Evolutionary conservation across 495 filamentous ascomycete genomes (phyloP).

Genomic region (Daldinia grandis): DNA sequence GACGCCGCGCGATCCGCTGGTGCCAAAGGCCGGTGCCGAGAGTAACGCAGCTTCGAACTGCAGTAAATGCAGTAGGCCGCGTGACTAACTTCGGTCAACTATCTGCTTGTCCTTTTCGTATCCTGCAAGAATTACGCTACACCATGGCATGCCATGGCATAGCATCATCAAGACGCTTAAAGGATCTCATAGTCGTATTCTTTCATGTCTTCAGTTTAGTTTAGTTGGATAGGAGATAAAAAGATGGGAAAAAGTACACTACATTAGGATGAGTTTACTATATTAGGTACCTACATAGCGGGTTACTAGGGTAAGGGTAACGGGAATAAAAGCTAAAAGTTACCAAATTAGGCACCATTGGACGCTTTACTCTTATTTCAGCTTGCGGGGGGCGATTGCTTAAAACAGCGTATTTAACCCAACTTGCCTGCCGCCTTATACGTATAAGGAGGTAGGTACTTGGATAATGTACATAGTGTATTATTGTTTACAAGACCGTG

Average conservation of each 20-base stretch:
- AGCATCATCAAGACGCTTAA: constrained; percentile 15
- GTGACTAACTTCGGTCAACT: constrained; percentile 9
- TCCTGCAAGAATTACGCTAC: background rate
- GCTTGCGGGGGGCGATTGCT: constrained; percentile 1
- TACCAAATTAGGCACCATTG: constrained; percentile 17
- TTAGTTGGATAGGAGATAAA: background rate
- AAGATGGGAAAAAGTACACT: constrained; percentile 19
- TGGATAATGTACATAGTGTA: background rate
- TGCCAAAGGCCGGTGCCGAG: background rate
- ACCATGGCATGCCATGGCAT: background rate
- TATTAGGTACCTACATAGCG: background rate
- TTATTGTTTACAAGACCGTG: background rate
- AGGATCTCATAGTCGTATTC: constrained; percentile 21
- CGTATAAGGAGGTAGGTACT: background rate
- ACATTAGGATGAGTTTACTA: background rate
- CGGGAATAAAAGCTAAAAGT: constrained; percentile 17
- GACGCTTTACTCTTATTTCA: background rate
- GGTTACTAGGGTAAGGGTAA: background rate
- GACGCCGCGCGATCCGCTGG: constrained; percentile 2
- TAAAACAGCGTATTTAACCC: constrained; percentile 31
- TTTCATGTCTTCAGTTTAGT: background rate
- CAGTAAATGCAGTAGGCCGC: background rate
- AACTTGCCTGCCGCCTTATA: constrained; percentile 31
- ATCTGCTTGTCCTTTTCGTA: background rate
- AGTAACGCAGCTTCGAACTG: background rate